Percentiles rank a stretch among this genome's conserved stretches.
Conservation (phyloP, 75 land plant genomes). For the Pinus tabuliformis region DNA sequence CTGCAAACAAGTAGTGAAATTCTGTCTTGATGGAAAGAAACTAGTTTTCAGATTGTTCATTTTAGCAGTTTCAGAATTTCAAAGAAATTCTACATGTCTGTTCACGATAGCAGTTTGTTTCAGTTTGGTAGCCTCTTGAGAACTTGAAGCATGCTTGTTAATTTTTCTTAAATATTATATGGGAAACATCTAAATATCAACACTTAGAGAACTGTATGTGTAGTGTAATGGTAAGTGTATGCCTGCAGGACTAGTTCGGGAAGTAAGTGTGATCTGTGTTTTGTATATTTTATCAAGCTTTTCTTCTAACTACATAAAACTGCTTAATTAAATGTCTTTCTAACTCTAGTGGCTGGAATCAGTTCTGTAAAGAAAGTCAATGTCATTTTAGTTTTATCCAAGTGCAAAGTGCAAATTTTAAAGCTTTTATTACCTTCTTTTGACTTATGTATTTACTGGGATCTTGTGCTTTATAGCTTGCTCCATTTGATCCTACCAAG, state of each 20-base stretch:
- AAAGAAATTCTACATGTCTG: neutral
- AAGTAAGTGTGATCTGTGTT: neutral
- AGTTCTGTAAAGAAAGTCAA: neutral
- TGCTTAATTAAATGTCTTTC: neutral
- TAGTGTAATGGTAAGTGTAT: neutral
- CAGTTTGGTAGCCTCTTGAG: neutral
- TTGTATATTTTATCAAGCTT: neutral
- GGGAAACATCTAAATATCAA: neutral
- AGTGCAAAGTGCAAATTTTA: neutral
- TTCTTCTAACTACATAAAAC: neutral
- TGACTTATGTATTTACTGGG: neutral
- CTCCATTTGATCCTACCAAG: constrained; percentile 86
- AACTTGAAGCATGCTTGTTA: neutral
- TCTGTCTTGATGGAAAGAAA: no score
- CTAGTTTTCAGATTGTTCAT: no score
- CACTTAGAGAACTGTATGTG: neutral
- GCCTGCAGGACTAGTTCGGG: neutral
- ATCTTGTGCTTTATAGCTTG: constrained; percentile 38
- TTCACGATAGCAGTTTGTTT: neutral
- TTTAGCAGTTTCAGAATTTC: no score
- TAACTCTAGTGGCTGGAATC: neutral
- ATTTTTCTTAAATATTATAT: neutral
- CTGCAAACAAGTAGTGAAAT: no score
- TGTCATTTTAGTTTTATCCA: neutral
- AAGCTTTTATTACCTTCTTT: neutral